Conservation (phyloP, 2,329 filamentous ascomycete genomes). For the Rhynchosporium secalis region DNA sequence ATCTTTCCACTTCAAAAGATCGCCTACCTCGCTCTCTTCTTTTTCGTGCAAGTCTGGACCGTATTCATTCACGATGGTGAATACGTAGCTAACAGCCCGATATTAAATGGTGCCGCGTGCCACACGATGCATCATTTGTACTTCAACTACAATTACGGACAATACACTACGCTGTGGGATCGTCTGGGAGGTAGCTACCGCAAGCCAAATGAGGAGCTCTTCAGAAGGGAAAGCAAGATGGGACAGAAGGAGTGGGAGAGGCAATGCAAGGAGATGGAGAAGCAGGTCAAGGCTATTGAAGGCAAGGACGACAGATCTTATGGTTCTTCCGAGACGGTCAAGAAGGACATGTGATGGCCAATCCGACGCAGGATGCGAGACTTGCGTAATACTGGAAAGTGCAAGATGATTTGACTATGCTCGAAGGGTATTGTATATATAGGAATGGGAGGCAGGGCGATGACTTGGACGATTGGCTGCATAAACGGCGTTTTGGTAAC, state of each 20-base stretch:
- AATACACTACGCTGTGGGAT: conserved; percentile 93
- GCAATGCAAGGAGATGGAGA: conserved; percentile 76
- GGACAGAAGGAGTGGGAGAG: conserved; percentile 74
- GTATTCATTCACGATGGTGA: conserved; percentile 96
- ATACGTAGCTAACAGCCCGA: conserved; percentile 84
- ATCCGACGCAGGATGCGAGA: background rate
- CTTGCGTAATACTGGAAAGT: conserved; percentile 5
- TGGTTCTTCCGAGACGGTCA: conserved; percentile 20
- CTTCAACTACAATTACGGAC: conserved; percentile 91
- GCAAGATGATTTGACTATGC: background rate
- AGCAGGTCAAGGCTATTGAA: conserved; percentile 51
- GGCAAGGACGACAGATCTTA: conserved; percentile 45
- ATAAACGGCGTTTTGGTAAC: conserved; percentile 7
- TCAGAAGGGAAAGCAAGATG: conserved; percentile 84
- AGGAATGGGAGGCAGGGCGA: background rate
- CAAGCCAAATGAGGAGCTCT: conserved; percentile 81
- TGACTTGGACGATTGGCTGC: conserved; percentile 5
- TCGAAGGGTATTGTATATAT: conserved; percentile 1
- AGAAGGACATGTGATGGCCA: conserved; percentile 19
- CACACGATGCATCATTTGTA: conserved; percentile 89
- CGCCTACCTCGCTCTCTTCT: conserved; percentile 81
- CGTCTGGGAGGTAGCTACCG: conserved; percentile 84
- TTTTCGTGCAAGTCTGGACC: conserved; percentile 96
- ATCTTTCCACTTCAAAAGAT: conserved; percentile 91
- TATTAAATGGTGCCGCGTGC: conserved; percentile 93